Conservation (phyloP, 2,329 filamentous ascomycete species). For the Trichophaea hybrida region DNA sequence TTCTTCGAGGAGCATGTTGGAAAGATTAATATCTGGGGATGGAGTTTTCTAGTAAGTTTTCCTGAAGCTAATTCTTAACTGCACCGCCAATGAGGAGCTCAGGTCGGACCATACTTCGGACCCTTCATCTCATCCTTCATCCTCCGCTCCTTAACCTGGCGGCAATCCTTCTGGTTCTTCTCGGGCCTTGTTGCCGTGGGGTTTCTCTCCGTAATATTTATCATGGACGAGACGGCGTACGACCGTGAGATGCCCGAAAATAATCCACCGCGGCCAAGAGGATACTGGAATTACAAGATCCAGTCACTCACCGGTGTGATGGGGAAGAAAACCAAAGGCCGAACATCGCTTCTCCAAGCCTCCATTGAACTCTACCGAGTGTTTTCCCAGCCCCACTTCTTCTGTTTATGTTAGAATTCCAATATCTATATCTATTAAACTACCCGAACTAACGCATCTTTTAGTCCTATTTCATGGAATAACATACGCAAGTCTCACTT, state of each 20-base stretch:
- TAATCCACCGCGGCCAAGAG: slow-evolving; percentile 8
- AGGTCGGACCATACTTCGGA: slow-evolving; percentile 15
- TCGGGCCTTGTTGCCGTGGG: slow-evolving; percentile 12
- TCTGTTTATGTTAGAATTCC: slow-evolving; percentile 32
- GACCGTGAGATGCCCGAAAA: slow-evolving; percentile 9
- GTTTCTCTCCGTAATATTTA: slow-evolving; percentile 9
- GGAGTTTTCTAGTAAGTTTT: slow-evolving; percentile 14
- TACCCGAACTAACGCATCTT: slow-evolving; percentile 18
- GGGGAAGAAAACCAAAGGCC: slow-evolving; percentile 12
- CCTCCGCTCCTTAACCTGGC: slow-evolving; percentile 11
- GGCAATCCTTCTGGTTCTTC: slow-evolving; percentile 17
- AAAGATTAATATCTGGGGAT: slow-evolving; percentile 19
- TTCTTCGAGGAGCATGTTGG: slow-evolving; percentile 18
- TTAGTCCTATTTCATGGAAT: slow-evolving; percentile 6
- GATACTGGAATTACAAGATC: slow-evolving; percentile 8
- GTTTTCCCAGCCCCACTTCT: slow-evolving; percentile 33
- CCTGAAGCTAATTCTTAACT: background rate
- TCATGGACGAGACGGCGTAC: slow-evolving; percentile 18
- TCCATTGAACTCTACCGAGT: slow-evolving; percentile 29
- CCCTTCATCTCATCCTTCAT: slow-evolving; percentile 24
- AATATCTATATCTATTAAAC: background rate
- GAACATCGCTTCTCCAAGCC: slow-evolving; percentile 26
- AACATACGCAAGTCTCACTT: slow-evolving; percentile 30
- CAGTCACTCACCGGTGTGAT: slow-evolving; percentile 23
- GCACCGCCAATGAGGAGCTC: slow-evolving; percentile 12